Evolutionary conservation across 2,329 filamentous ascomycete genomes (phyloP).

Genomic region (Aschersonia sp.): DNA sequence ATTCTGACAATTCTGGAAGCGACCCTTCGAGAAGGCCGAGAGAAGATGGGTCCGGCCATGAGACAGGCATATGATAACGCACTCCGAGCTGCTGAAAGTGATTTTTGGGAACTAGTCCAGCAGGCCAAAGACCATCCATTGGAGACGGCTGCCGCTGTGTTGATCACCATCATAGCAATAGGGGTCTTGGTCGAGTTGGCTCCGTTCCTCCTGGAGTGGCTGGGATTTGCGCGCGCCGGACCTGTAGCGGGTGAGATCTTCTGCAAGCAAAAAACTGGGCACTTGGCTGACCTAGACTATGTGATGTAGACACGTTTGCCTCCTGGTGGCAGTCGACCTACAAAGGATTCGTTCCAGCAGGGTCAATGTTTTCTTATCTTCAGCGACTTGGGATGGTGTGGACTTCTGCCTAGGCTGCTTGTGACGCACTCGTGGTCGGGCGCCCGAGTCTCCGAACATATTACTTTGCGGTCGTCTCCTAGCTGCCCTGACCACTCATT

Average conservation of each 20-base stretch:
- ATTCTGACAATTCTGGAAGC: background rate
- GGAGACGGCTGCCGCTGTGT: background rate
- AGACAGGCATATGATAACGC: background rate
- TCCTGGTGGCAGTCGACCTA: constrained; percentile 4
- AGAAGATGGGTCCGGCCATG: background rate
- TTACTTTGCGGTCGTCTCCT: no score
- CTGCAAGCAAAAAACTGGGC: no score
- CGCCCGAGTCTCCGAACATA: no score
- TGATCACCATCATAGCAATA: background rate
- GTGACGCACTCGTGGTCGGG: no score
- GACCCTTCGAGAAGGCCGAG: background rate
- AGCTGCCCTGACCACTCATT: no score
- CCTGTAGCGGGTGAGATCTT: background rate
- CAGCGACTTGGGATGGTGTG: constrained; percentile 1
- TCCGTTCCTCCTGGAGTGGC: background rate
- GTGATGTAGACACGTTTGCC: constrained; percentile 1
- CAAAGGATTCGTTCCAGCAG: constrained; percentile 1
- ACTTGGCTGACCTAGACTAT: background rate
- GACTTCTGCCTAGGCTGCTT: background rate
- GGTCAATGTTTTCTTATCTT: constrained; percentile 2
- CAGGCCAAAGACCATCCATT: background rate
- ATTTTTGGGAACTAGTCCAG: background rate
- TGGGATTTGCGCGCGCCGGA: background rate
- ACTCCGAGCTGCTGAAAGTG: background rate
- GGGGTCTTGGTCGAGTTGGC: background rate